Base-by-base conservation (phyloP, 2,329 filamentous ascomycete genomes). In the Exophiala phaeomuriformis region DNA sequence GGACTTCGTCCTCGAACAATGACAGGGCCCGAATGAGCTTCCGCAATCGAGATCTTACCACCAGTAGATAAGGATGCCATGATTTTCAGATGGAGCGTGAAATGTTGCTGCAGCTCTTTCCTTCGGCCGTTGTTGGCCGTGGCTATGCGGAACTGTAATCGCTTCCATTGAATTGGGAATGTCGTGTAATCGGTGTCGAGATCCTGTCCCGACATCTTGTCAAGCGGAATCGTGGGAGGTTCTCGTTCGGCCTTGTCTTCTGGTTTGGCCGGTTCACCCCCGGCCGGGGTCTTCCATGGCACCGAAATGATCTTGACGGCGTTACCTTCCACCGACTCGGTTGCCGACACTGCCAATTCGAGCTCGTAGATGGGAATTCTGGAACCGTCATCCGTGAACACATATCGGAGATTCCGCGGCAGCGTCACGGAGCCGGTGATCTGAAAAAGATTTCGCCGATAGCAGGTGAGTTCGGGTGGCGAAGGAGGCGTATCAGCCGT, bases 21-120 rank as follows among this genome's bases (percentile, higher is more conserved):
- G 63, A 97, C 91, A 1, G 91, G 88, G 1, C 89, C 86, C 0
- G 91, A 96, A 31, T 84, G 84, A 10, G 89, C 83, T 70, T 96
- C 90, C 48, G 86, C 86, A 48, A 96, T 78, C 5, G 88, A 79
- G 33, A 89, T 79, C 69, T 90, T 95, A 33, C 78, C 79, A n/a
- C 89, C 89, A 56, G 88, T 93, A 1, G 88, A 80, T 47, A 97
- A 73, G 0, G 88, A 93, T 10, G 85, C 90, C 59, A 90, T 76
- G 6, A 95, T 84, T 69, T 91, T 95, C 48, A 97, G 75, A 59
- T 90, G 85, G 53, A 97, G 78, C 7, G 95, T 84, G 69, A 97
- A 97, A 72, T 97, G 91, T 67, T 97, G 91, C 67, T 97, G 91
- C 43, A 97, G 79, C 68, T 97, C 91, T 73, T 95, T 95, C 58